phyloP scores from a whole-genome alignment of 2,329 filamentous ascomycete genomes.

The Sporothrix phasma region DNA sequence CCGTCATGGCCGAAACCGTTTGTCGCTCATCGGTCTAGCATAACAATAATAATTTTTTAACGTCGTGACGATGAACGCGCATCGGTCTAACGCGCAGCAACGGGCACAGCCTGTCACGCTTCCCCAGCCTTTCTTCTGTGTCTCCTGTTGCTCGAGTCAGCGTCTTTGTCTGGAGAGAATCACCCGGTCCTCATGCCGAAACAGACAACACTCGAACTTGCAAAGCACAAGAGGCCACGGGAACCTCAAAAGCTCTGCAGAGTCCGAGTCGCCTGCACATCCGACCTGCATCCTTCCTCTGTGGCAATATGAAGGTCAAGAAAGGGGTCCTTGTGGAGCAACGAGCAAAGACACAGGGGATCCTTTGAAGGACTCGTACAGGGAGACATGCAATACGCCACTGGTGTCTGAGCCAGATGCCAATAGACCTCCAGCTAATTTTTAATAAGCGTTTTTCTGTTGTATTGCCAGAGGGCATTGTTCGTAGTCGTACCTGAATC shows the following conservation, averaged over 20 bases:
- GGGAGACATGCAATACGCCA: neutral
- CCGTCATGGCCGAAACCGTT: neutral
- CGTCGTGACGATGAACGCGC: no score
- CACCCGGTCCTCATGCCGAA: no score
- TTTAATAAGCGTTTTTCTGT: no score
- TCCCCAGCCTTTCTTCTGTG: neutral
- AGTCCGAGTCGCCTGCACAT: neutral
- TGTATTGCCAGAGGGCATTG: no score
- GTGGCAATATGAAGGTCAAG: neutral
- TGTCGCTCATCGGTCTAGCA: neutral
- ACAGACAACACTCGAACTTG: neutral
- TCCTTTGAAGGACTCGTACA: no score
- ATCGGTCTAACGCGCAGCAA: neutral
- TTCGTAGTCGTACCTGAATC: no score
- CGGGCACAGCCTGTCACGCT: neutral
- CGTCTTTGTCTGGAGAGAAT: no score
- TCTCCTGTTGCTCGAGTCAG: neutral
- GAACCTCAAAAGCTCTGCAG: neutral
- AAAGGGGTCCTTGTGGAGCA: no score
- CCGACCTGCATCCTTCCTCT: neutral
- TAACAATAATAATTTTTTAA: no score
- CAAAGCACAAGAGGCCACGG: neutral
- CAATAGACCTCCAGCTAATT: neutral
- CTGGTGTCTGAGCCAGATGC: neutral
- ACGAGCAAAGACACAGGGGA: neutral